Conservation (phyloP, 2,329 filamentous ascomycete species). For the Aureobasidium sp. region DNA sequence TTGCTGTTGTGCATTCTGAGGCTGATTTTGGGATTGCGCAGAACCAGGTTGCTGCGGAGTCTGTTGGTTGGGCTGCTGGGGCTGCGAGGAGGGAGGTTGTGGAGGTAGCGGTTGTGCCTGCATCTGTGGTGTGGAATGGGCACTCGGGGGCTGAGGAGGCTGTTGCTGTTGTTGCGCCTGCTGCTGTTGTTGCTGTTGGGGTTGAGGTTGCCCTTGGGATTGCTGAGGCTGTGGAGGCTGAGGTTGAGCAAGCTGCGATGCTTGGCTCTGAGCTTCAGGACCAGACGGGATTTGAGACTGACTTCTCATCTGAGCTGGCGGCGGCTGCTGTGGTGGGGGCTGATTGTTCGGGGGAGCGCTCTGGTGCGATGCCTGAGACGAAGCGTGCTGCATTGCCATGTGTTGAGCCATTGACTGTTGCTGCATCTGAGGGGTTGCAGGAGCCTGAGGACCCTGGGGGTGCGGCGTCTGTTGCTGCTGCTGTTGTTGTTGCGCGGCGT, state of each 20-base stretch:
- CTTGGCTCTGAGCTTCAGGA: slow-evolving; percentile 23
- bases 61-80: slow-evolving; percentile 30
- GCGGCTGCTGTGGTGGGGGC: slow-evolving; percentile 28
- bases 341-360: slow-evolving; percentile 37
- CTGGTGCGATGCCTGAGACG: slow-evolving; percentile 44
- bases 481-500: slow-evolving; percentile 20
- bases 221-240: slow-evolving; percentile 25
- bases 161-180: slow-evolving; percentile 18
- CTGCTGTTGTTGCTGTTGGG: not conserved
- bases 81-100: slow-evolving; percentile 17
- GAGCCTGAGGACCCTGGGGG: slow-evolving; percentile 26
- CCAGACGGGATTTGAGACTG: slow-evolving; percentile 31
- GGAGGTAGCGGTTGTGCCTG: slow-evolving; percentile 19
- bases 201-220: slow-evolving; percentile 15
- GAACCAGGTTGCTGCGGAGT: slow-evolving; percentile 34
- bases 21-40: slow-evolving; percentile 31
- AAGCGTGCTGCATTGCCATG: slow-evolving; percentile 41
- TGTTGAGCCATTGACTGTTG: slow-evolving; percentile 37
- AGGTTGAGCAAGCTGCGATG: slow-evolving; percentile 31
- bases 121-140: slow-evolving; percentile 18
- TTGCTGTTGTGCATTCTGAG: slow-evolving; percentile 41
- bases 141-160: slow-evolving; percentile 19
- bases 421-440: slow-evolving; percentile 33
- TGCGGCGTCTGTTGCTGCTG: slow-evolving; percentile 24
- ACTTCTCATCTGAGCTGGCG: slow-evolving; percentile 33